Base-by-base conservation (phyloP, 1,139 yeast species). In the Citeromyces hawaiiensis region DNA sequence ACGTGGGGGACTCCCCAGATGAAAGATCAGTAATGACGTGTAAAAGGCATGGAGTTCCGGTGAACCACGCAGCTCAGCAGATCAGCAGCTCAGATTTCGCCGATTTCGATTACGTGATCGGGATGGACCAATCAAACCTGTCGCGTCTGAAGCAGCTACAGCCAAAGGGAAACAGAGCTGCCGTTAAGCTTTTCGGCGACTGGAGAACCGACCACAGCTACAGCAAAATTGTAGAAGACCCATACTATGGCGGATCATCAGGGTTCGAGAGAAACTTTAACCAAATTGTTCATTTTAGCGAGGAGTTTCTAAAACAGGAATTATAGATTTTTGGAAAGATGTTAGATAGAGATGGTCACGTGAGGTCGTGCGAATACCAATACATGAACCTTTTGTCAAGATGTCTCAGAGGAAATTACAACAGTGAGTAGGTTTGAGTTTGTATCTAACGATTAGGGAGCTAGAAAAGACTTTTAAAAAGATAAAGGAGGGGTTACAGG, bases 381-480 rank as follows among this genome's bases (percentile, higher is more conserved):
- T 30, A 30, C 17, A 30, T 30, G 34, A 16, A 30, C 27, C 27
- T 23, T 23, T 23, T 23, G 34, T 16, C 34, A 30, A 40, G 44
- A 77, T 78, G 86, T 76, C 85, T 39, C 81, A 75, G 50, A 61
- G 85, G 55, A 77, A 76, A 54, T 59, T 77, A 40, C 78, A 75
- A 51, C 83, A 76, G 69, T 65, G 60, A 45, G 70, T 61, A 36
- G 17, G n/a, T n/a, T n/a, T n/a, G 6, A 7, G 36, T 4, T 14
- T n/a, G 5, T 21, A n/a, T 21, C 16, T 19, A 16, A 16, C 21
- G 15, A 7, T 19, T 21, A 57, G 64, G 61, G 99, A 93, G 67
- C 86, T 91, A 60, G 99, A 93, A 63, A 86, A 91, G 56, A 87
- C 88, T 56, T 81, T 88, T 68, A 91, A 91, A 61, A 87, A 93